Conservation (phyloP, 176 grass and related monocot genomes). For the Hyparrhenia diplandra region DNA sequence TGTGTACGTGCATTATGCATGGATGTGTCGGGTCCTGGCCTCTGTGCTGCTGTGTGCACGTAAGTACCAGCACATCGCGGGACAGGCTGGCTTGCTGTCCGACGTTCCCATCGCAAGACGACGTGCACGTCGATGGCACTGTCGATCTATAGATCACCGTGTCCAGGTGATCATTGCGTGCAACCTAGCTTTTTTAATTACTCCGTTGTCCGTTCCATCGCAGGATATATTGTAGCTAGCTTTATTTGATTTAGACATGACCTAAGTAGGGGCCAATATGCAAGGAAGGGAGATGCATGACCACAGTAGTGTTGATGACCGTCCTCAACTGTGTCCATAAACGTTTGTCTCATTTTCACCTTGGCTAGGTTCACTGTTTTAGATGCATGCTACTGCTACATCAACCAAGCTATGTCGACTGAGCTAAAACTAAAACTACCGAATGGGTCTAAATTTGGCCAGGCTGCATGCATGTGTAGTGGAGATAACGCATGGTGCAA, state of each 20-base stretch:
- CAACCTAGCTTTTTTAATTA: background rate
- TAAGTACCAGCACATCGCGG: background rate
- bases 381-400: background rate
- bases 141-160: background rate
- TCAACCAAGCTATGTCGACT: background rate
- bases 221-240: background rate
- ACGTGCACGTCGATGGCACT: background rate
- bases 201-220: no score
- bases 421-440: background rate
- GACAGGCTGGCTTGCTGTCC: background rate
- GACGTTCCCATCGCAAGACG: background rate
- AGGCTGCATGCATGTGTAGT: background rate
- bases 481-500: background rate
- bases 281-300: background rate
- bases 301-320: background rate
- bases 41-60: background rate
- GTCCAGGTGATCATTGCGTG: background rate
- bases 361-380: background rate
- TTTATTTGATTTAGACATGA: background rate
- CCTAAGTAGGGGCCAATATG: background rate
- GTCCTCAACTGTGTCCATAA: background rate
- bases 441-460: background rate
- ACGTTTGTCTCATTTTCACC: background rate
- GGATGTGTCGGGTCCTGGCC: no score
- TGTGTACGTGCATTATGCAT: no score